Percentiles rank a stretch among this genome's conserved stretches.
Evolutionary conservation across 2,329 filamentous ascomycete species (phyloP).

Genomic region (Hymenoscyphus infarciens): DNA sequence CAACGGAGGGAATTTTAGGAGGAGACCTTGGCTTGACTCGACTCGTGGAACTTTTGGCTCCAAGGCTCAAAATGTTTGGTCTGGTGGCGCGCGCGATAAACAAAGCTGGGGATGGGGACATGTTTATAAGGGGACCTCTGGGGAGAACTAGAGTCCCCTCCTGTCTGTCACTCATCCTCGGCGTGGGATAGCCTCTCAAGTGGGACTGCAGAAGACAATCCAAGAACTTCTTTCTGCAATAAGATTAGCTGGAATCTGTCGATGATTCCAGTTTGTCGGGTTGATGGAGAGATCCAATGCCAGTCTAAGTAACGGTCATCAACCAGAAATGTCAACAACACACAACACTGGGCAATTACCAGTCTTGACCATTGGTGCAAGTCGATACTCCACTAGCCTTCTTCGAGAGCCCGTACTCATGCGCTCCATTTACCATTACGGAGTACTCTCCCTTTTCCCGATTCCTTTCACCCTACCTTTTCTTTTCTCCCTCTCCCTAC

Average conservation of each 20-base stretch:
- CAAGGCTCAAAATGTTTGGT: no score
- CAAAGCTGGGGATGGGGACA: not conserved
- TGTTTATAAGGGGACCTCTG: not conserved
- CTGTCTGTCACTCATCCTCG: not conserved
- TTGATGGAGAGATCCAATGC: not conserved
- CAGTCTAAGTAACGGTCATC: not conserved
- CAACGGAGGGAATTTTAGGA: not conserved
- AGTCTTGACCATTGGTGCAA: not conserved
- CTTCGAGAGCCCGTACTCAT: not conserved
- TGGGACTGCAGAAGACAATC: not conserved
- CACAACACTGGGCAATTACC: no score
- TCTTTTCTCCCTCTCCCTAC: not conserved
- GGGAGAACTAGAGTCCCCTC: not conserved
- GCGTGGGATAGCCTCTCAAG: not conserved
- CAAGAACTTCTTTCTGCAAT: not conserved
- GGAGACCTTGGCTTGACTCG: constrained; percentile 2
- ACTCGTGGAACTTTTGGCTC: no score
- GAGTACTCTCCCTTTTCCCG: not conserved
- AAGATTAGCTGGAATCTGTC: not conserved
- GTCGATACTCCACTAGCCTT: not conserved
- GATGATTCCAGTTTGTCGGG: not conserved
- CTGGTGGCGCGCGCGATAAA: not conserved
- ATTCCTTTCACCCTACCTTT: not conserved
- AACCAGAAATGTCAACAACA: no score
- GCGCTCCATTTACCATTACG: not conserved